Conservation (phyloP, 148 eudicot species). For the Spergularia marina region DNA sequence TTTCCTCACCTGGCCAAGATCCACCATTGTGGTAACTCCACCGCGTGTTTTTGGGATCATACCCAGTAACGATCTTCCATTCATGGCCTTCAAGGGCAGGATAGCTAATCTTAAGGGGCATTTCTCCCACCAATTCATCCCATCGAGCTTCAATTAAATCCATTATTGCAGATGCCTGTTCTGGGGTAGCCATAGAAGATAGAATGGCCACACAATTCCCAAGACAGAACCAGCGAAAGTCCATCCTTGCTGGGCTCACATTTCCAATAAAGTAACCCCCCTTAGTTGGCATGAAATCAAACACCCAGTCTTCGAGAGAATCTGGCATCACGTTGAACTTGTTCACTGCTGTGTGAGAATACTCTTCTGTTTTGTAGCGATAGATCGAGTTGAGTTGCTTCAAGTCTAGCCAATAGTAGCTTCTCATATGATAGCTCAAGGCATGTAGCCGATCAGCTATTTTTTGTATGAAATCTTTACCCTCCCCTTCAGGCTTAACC, state of each 20-base stretch:
- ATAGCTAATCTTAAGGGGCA: constrained; percentile 83
- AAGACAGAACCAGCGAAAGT: constrained; percentile 83
- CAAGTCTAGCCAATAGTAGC: constrained; percentile 52
- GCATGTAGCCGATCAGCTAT: constrained; percentile 52
- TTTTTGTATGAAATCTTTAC: constrained; percentile 41
- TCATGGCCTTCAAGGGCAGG: constrained; percentile 84
- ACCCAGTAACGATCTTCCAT: constrained; percentile 79
- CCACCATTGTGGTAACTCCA: constrained; percentile 96
- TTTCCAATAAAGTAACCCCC: constrained; percentile 88
- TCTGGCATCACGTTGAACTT: constrained; percentile 77
- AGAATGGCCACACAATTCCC: constrained; percentile 81
- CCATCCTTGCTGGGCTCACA: constrained; percentile 84
- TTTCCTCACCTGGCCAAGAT: constrained; percentile 70
- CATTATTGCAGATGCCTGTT: constrained; percentile 81
- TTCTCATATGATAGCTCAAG: constrained; percentile 60
- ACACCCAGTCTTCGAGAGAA: constrained; percentile 72
- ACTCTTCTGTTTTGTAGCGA: constrained; percentile 57
- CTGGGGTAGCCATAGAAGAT: constrained; percentile 80
- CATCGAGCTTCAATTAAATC: constrained; percentile 81
- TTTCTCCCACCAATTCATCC: constrained; percentile 83
- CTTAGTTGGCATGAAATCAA: constrained; percentile 76
- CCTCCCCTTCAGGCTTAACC: constrained; percentile 52
- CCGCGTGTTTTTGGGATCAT: constrained; percentile 71
- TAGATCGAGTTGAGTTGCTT: constrained; percentile 57
- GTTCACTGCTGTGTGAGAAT: constrained; percentile 67